Conservation (phyloP, 2,329 filamentous ascomycete genomes). For the Cercospora sp. region DNA sequence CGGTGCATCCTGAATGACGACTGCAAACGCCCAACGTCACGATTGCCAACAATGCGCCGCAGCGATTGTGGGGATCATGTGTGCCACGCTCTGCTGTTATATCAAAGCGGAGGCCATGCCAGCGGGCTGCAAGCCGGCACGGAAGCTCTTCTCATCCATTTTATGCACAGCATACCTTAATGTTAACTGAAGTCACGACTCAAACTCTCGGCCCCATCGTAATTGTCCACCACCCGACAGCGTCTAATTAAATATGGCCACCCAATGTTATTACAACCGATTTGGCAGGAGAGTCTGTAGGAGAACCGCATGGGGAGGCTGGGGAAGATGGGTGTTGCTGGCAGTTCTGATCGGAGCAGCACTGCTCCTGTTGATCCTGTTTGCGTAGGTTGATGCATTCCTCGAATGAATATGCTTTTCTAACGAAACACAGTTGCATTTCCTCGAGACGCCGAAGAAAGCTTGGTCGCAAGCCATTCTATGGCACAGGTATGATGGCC, state of each 20-base stretch:
- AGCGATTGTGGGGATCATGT: constrained; percentile 4
- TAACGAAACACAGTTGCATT: constrained; percentile 16
- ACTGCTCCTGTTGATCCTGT: constrained; percentile 18
- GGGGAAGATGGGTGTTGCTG: constrained; percentile 26
- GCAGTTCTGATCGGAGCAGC: constrained; percentile 18
- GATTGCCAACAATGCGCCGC: constrained; percentile 4
- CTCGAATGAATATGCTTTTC: neutral
- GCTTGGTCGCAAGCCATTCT: constrained; percentile 20
- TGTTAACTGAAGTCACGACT: neutral
- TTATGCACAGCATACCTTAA: neutral
- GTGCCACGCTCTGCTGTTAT: constrained; percentile 1
- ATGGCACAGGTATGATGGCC: constrained; percentile 15
- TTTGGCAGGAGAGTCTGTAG: constrained; percentile 7
- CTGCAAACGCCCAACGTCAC: constrained; percentile 1
- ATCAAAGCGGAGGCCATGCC: constrained; percentile 3
- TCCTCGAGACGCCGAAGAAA: constrained; percentile 20
- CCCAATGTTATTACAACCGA: constrained; percentile 8
- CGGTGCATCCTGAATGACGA: constrained; percentile 6
- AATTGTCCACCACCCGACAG: constrained; percentile 9
- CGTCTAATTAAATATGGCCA: constrained; percentile 11
- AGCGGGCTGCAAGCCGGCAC: neutral
- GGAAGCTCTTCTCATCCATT: neutral
- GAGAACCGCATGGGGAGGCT: constrained; percentile 14
- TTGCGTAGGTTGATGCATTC: constrained; percentile 18
- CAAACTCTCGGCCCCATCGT: constrained; percentile 12